phyloP scores from a whole-genome alignment of 2,329 filamentous ascomycete genomes.

The Trichoderma oligosporum region DNA sequence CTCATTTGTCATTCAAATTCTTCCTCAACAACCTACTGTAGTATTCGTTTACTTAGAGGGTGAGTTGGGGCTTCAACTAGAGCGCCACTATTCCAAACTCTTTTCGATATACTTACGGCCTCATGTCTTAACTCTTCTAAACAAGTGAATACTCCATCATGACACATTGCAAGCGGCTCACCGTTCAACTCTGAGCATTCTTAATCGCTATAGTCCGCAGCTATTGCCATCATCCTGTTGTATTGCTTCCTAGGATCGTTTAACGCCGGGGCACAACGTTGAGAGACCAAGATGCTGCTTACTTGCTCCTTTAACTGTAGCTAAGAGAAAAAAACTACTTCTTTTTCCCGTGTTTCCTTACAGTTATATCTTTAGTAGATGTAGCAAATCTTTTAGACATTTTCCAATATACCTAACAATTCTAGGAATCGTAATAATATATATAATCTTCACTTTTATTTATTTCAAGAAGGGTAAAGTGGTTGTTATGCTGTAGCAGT shows the following conservation, averaged over 20 bases:
- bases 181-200: conserved; percentile 6
- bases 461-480: conserved; percentile 19
- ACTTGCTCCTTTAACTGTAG: conserved; percentile 9
- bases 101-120: background rate
- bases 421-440: conserved; percentile 17
- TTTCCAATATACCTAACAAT: conserved; percentile 2
- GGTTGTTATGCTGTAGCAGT: conserved; percentile 5
- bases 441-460: conserved; percentile 1
- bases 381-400: background rate
- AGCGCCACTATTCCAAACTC: conserved; percentile 17
- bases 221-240: conserved; percentile 7
- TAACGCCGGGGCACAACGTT: background rate
- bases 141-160: background rate
- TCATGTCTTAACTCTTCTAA: background rate
- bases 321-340: conserved; percentile 5
- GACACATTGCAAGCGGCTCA: background rate
- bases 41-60: no score
- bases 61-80: conserved; percentile 27
- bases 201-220: conserved; percentile 12
- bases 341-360: background rate
- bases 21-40: no score
- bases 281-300: background rate
- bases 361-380: background rate
- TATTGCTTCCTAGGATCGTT: background rate
- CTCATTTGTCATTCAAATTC: no score